These are phyloP conservation scores for Aureobasidium sp. DNA, from an alignment of 2,329 filamentous ascomycete species.

Conservation along the genomic window DNA sequence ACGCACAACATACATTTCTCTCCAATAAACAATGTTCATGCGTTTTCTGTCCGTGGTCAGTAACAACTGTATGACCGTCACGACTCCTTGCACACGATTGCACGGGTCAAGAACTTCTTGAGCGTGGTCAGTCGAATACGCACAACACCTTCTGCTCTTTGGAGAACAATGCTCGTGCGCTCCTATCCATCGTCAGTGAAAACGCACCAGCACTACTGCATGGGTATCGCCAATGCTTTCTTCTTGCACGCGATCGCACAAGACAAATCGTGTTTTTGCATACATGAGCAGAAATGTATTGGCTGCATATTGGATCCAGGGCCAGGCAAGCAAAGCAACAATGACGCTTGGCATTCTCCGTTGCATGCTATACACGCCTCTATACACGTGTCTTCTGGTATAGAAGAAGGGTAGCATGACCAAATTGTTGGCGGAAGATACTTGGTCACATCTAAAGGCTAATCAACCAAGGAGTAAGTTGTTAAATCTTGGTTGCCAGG, in stretches of 20 bases:
- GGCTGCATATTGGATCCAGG: background rate
- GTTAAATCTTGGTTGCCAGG: background rate
- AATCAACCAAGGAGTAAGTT: background rate
- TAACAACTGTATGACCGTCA: background rate
- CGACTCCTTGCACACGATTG: background rate
- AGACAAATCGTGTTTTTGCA: background rate
- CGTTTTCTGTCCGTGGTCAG: background rate
- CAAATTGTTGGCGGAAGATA: background rate
- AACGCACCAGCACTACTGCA: background rate
- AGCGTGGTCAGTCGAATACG: background rate
- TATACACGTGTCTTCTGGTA: background rate
- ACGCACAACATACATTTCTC: background rate
- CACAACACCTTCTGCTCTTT: background rate
- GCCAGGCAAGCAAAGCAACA: too few species aligned
- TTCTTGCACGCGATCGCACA: background rate
- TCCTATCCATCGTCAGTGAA: background rate
- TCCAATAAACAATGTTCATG: too few species aligned
- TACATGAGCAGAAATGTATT: background rate
- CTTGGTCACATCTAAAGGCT: background rate
- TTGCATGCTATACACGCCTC: background rate
- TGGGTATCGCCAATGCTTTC: too few species aligned
- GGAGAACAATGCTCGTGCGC: background rate
- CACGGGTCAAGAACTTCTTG: background rate
- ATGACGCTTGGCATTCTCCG: too few species aligned
- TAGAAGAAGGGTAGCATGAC: background rate